Evolutionary conservation across 441 rosid genomes (phyloP).

Genomic region (Syzygium syzygioides): DNA sequence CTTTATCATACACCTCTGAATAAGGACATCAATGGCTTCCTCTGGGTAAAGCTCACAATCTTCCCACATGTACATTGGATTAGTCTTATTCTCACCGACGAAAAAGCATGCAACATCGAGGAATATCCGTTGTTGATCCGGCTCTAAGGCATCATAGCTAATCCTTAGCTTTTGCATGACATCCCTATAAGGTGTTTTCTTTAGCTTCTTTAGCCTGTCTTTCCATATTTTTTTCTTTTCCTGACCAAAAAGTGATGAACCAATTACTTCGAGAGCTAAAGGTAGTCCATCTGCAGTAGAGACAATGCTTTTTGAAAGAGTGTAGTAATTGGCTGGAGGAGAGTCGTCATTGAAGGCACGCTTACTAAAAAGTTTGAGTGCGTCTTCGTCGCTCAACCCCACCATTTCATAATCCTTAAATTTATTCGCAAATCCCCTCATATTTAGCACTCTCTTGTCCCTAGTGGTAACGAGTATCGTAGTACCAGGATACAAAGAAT

Average conservation of each 20-base stretch:
- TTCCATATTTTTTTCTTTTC: not conserved
- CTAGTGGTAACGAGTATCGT: not conserved
- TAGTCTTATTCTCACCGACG: fast-evolving
- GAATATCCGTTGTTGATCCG: fast-evolving
- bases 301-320: not conserved
- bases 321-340: fast-evolving
- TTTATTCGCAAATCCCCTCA: fast-evolving
- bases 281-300: fast-evolving
- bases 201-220: not conserved
- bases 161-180: not conserved
- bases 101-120: not conserved
- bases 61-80: not conserved
- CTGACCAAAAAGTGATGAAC: not conserved
- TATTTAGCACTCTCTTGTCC: fast-evolving
- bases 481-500: fast-evolving
- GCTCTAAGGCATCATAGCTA: not conserved
- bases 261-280: not conserved
- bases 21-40: fast-evolving
- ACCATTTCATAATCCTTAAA: fast-evolving
- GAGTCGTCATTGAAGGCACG: not conserved
- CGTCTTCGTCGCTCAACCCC: fast-evolving
- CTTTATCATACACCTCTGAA: not conserved
- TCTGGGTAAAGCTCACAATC: fast-evolving
- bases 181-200: not conserved
- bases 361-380: not conserved